Percentiles rank a stretch among this genome's conserved stretches.
These are phyloP conservation scores for Nelumbo lutea DNA, from an alignment of 164 flowering plant genomes.

Conservation along the genomic window DNA sequence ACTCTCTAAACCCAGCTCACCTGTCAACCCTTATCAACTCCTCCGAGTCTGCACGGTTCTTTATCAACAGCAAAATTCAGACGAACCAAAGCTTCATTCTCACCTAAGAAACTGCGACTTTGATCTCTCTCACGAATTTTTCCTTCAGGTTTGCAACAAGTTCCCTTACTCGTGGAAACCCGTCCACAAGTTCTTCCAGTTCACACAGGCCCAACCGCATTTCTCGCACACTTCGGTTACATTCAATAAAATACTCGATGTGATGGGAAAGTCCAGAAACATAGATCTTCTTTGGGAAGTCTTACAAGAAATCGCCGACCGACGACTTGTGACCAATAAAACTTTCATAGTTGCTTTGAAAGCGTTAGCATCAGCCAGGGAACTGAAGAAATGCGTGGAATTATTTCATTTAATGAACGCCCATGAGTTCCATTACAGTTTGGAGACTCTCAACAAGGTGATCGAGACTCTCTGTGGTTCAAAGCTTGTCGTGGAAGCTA, in stretches of 20 bases:
- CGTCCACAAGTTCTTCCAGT: constrained; percentile 54
- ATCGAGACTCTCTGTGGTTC: constrained; percentile 48
- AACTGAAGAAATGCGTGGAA: constrained; percentile 77
- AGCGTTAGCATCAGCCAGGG: constrained; percentile 60
- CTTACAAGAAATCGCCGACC: constrained; percentile 34
- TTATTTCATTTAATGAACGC: constrained; percentile 70
- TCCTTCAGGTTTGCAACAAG: constrained; percentile 39
- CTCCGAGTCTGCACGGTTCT: constrained; percentile 54
- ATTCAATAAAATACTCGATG: constrained; percentile 65
- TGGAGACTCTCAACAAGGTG: constrained; percentile 54
- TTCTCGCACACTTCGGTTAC: constrained; percentile 59
- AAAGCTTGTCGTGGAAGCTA: constrained; percentile 69
- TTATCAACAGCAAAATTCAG: no score
- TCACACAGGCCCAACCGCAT: constrained; percentile 33
- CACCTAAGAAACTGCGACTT: constrained; percentile 26
- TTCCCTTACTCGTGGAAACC: constrained; percentile 83
- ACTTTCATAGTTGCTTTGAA: constrained; percentile 54
- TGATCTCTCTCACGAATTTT: no score
- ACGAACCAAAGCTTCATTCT: no score
- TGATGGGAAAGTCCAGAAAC: constrained; percentile 58
- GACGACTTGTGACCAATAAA: constrained; percentile 39
- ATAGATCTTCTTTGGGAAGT: constrained; percentile 63
- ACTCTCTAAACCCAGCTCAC: constrained; percentile 15
- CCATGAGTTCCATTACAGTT: constrained; percentile 38
- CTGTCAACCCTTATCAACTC: constrained; percentile 4